Evolutionary conservation across 352 stramenopile genomes (phyloP), one percentile per base, ranked within the genome.

Genomic region (Pythium periplocum): DNA sequence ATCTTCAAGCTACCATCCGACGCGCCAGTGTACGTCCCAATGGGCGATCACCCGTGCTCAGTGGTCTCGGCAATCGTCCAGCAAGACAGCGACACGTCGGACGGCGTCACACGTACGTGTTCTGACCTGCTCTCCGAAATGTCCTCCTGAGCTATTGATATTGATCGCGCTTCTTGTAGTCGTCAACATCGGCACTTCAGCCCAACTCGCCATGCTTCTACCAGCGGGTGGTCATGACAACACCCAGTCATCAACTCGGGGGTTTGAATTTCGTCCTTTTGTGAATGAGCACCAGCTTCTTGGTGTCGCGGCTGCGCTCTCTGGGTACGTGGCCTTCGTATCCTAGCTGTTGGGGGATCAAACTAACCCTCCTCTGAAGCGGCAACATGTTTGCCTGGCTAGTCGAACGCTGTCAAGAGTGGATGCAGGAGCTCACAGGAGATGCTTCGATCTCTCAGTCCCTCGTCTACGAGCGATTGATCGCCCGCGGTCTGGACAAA

Each of bases 181-280:
- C 59, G 67, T 93, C 12, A 93, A 91, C 57, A 78, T 93, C 31
- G 83, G 83, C 11, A 93, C 83, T 10, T 93, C 83, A 12, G 83
- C 80, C 31, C 83, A 93, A 45, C 63, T 93, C 43, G 78, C 78
- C 10, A 78, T 90, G 66, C 55, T 93, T 17, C 49, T 91, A 26
- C 66, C 74, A 32, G 51, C 47, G 2, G 60, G 60, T 34, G 36
- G 54, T 49, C 9, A 32, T 1, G 59, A 42, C 31, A 33, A 17
- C 12, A 12, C 10, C 17, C 7, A 3, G 1, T 12, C 43, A 6
- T 12, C n/a, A 0, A 70, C 11, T 11, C 64, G 58, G 2, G 78
- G 70, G 51, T 90, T 93, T 68, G 83, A 93, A 68, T 51, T 90
- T 1, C 80, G 83, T 30, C 83, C 83, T 37, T 91, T 84, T 47